A percentile compares a stretch with the other conserved stretches of the same genome.
These are phyloP conservation scores for Leishmania guyanensis DNA, from an alignment of 208 protist species.

Conservation along the genomic window DNA sequence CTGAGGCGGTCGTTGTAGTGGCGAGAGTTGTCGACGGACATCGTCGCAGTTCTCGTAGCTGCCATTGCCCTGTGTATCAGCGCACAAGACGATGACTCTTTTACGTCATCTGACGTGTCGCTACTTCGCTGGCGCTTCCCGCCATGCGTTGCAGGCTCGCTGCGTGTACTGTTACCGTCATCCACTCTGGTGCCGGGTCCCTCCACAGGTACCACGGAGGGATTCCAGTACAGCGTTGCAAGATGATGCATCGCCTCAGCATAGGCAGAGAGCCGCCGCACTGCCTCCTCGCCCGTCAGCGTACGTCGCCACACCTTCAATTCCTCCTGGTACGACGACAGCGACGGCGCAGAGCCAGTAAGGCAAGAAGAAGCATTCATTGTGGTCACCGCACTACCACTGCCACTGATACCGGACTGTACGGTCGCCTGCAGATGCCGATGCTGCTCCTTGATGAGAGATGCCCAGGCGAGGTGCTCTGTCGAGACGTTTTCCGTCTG, in stretches of 20 bases:
- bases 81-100: not conserved
- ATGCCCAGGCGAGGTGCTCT: conserved; percentile 34
- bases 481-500: not conserved
- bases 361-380: not conserved
- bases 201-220: not conserved
- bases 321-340: conserved; percentile 23
- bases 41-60: not conserved
- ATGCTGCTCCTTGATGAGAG: conserved; percentile 62
- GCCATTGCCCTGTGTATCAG: not conserved
- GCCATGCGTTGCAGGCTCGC: not conserved
- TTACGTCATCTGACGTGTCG: not conserved
- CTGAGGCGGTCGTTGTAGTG: conserved; percentile 43
- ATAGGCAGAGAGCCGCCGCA: conserved; percentile 40
- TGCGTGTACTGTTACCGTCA: not conserved
- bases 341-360: not conserved
- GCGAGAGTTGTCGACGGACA: not conserved
- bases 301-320: conserved; percentile 31
- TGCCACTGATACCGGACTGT: not conserved
- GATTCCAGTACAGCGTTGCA: conserved; percentile 74
- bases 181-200: not conserved
- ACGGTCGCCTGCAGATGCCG: conserved; percentile 41
- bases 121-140: conserved; percentile 14
- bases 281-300: conserved; percentile 34
- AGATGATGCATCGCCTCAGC: conserved; percentile 73
- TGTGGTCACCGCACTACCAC: not conserved